Conservation (phyloP, 257 asterid species). For the Solanum chiquidenum region DNA sequence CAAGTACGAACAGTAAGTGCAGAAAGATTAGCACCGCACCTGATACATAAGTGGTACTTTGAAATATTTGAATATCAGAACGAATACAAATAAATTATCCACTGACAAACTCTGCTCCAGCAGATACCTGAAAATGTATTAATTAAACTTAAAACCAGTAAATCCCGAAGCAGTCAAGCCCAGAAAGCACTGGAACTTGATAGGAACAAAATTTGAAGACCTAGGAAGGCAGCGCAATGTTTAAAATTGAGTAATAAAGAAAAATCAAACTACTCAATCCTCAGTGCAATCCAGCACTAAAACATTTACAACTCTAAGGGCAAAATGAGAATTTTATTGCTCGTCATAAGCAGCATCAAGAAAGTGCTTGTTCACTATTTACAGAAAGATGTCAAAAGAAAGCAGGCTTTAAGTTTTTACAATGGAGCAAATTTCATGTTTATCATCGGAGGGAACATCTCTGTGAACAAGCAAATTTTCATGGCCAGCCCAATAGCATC, state of each 20-base stretch:
- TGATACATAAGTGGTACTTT: constrained; percentile 81
- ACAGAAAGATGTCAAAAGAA: neutral
- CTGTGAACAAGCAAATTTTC: neutral
- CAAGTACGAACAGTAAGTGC: neutral
- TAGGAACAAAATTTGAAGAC: neutral
- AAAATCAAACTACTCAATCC: neutral
- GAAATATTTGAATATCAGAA: constrained; percentile 89
- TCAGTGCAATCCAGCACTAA: neutral
- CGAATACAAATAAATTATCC: constrained; percentile 92
- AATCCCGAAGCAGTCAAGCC: constrained; percentile 1
- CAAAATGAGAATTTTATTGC: neutral
- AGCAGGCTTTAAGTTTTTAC: neutral
- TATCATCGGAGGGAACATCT: neutral
- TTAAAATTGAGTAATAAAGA: neutral
- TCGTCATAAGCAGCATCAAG: neutral
- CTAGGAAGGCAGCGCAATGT: neutral
- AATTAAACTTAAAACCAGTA: neutral
- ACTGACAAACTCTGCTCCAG: constrained; percentile 97
- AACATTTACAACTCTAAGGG: neutral
- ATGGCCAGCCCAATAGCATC: neutral
- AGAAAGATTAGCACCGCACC: constrained; percentile 31
- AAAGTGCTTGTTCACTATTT: neutral
- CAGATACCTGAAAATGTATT: constrained; percentile 56
- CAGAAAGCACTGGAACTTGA: neutral
- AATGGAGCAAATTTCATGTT: neutral